Evolutionary conservation across 768 basidiomycete species (phyloP).

Genomic region (Mycena venus): DNA sequence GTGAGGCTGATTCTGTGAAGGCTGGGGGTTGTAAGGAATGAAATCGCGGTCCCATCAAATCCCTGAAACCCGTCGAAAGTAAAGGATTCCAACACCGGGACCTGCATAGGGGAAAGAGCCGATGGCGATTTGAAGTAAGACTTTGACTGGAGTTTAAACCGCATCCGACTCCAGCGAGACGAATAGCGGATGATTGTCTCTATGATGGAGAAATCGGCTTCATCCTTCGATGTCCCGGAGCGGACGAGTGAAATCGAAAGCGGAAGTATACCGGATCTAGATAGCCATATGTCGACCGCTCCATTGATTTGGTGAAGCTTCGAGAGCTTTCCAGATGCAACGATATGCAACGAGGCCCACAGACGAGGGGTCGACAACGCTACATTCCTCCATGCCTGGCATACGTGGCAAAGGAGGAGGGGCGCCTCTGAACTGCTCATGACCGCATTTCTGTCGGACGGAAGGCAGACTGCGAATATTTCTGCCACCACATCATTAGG

Average conservation of each 20-base stretch:
- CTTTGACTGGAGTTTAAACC: not conserved
- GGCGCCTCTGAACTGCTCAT: not conserved
- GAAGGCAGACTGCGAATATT: not conserved
- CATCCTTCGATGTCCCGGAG: not conserved
- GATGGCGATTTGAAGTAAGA: too few relatives aligned
- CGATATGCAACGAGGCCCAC: not conserved
- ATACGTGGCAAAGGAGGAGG: constrained; percentile 4
- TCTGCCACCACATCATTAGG: too few relatives aligned
- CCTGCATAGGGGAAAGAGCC: not conserved
- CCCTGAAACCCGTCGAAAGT: not conserved
- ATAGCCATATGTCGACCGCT: not conserved
- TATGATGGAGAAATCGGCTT: not conserved
- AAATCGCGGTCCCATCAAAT: not conserved
- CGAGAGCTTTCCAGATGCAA: not conserved
- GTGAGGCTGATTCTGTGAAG: not conserved
- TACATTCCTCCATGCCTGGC: not conserved
- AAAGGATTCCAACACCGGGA: not conserved
- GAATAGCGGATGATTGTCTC: not conserved
- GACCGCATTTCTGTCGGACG: not conserved
- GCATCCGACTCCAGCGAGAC: not conserved
- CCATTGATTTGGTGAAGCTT: not conserved
- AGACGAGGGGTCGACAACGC: constrained; percentile 1
- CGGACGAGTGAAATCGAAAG: not conserved
- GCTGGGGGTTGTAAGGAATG: not conserved
- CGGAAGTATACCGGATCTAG: not conserved